A percentile compares a stretch with the other conserved stretches of the same genome.
These are phyloP conservation scores for Didymella keratinophila DNA, from an alignment of 2,329 filamentous ascomycete species.

Conservation along the genomic window DNA sequence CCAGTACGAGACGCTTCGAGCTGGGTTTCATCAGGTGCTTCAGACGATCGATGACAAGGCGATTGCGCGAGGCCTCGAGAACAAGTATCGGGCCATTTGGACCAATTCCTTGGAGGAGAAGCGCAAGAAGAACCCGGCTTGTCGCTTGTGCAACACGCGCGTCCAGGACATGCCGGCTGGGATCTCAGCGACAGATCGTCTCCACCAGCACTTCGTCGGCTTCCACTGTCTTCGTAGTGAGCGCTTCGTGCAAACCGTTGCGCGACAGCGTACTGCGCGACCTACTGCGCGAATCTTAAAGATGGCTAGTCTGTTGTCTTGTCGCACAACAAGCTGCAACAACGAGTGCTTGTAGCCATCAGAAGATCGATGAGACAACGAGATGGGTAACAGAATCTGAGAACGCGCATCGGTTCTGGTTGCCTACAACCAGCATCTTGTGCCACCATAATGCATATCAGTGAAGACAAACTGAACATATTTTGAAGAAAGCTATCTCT, in stretches of 20 bases:
- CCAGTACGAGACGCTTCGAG: slow-evolving; percentile 2
- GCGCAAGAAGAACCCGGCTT: slow-evolving; percentile 15
- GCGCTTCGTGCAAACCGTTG: background rate
- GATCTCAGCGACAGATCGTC: slow-evolving; percentile 7
- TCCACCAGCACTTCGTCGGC: slow-evolving; percentile 14
- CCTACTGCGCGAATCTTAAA: background rate
- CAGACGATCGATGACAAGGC: slow-evolving; percentile 17
- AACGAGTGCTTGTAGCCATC: background rate
- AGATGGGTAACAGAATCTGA: too few species aligned
- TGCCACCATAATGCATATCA: background rate
- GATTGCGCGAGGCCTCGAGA: slow-evolving; percentile 10
- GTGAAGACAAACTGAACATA: background rate
- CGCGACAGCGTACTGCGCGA: background rate
- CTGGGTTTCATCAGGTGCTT: background rate
- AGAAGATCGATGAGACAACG: background rate
- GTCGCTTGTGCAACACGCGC: slow-evolving; percentile 17
- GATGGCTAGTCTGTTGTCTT: background rate
- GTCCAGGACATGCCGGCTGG: slow-evolving; percentile 11
- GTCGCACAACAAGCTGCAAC: background rate
- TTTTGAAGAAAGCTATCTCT: background rate
- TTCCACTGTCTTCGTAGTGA: slow-evolving; percentile 6
- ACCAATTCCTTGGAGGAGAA: slow-evolving; percentile 12
- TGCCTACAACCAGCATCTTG: background rate
- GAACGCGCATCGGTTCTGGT: too few species aligned
- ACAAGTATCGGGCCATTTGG: slow-evolving; percentile 11